Conservation (phyloP, 2,329 filamentous ascomycete genomes). For the Lachnellula occidentalis region DNA sequence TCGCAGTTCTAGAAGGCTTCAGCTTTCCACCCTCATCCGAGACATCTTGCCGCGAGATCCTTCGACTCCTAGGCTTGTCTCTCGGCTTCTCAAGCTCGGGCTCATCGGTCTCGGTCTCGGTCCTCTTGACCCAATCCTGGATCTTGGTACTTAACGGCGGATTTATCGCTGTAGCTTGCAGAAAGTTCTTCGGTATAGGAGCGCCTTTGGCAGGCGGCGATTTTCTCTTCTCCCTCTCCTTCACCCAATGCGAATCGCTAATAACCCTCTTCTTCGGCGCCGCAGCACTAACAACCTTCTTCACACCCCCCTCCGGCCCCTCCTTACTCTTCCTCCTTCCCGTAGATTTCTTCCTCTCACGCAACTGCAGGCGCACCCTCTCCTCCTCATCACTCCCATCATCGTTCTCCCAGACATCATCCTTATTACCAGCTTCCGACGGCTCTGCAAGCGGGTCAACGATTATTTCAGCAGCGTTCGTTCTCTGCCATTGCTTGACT, state of each 20-base stretch:
- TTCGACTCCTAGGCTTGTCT: slow-evolving; percentile 8
- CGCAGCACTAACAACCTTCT: slow-evolving; percentile 38
- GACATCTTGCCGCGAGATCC: background rate
- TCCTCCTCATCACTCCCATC: slow-evolving; percentile 58
- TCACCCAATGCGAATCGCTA: slow-evolving; percentile 85
- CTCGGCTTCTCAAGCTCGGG: slow-evolving; percentile 3
- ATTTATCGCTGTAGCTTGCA: slow-evolving; percentile 47
- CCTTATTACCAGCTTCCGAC: slow-evolving; percentile 50
- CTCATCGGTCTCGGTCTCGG: slow-evolving; percentile 7
- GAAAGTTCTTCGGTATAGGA: slow-evolving; percentile 52
- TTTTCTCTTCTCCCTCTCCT: slow-evolving; percentile 49
- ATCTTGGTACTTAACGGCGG: slow-evolving; percentile 54
- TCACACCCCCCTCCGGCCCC: slow-evolving; percentile 22
- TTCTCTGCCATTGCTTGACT: slow-evolving; percentile 79
- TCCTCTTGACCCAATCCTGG: slow-evolving; percentile 50
- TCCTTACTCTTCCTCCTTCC: slow-evolving; percentile 27
- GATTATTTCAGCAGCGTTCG: slow-evolving; percentile 61
- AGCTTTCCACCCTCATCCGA: slow-evolving; percentile 2
- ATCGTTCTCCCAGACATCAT: slow-evolving; percentile 52
- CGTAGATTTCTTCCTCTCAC: slow-evolving; percentile 2
- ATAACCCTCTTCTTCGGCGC: slow-evolving; percentile 82
- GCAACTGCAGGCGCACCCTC: slow-evolving; percentile 42
- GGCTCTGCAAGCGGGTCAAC: slow-evolving; percentile 49
- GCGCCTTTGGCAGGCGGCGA: slow-evolving; percentile 39
- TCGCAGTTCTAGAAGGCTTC: slow-evolving; percentile 17